These are phyloP conservation scores for Nannochloris sp. DNA, from an alignment of 139 green algal species.

Conservation along the genomic window DNA sequence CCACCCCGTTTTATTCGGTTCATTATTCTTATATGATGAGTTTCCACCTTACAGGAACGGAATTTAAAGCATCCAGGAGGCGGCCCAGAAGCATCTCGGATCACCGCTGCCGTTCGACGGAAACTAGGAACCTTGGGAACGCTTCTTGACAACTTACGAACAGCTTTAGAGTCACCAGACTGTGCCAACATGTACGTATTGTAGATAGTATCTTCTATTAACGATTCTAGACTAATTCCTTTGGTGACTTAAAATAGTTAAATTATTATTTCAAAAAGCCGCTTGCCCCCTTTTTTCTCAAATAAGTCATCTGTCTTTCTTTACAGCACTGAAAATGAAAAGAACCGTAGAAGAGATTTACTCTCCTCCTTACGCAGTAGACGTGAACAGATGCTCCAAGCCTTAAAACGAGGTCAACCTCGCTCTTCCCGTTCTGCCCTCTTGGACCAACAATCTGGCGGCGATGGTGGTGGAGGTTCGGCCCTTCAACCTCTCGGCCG, in stretches of 20 bases:
- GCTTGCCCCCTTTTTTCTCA: neutral
- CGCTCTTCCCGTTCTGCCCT: slow-evolving; percentile 14
- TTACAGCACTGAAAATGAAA: slow-evolving; percentile 71
- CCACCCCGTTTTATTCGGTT: no score
- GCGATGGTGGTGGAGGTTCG: slow-evolving; percentile 5
- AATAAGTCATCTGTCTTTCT: slow-evolving; percentile 4
- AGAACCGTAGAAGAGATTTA: slow-evolving; percentile 68
- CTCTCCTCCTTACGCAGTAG: slow-evolving; percentile 51
- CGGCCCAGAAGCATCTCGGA: slow-evolving; percentile 62
- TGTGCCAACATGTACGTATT: slow-evolving; percentile 46
- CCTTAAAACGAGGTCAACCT: slow-evolving; percentile 42
- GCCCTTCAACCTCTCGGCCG: neutral
- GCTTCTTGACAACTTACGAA: slow-evolving; percentile 51
- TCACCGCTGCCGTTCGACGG: slow-evolving; percentile 66
- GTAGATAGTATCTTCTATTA: neutral
- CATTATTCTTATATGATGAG: no score
- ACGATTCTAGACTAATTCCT: no score
- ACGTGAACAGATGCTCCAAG: slow-evolving; percentile 69
- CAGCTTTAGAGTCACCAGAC: slow-evolving; percentile 45
- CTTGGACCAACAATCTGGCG: no score
- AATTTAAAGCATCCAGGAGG: slow-evolving; percentile 59
- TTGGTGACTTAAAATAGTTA: no score
- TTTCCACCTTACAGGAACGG: slow-evolving; percentile 63
- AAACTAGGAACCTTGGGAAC: slow-evolving; percentile 73
- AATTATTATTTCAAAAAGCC: neutral